Evolutionary conservation across 2,329 filamentous ascomycete species (phyloP).

Genomic region (Fusarium miscanthi): DNA sequence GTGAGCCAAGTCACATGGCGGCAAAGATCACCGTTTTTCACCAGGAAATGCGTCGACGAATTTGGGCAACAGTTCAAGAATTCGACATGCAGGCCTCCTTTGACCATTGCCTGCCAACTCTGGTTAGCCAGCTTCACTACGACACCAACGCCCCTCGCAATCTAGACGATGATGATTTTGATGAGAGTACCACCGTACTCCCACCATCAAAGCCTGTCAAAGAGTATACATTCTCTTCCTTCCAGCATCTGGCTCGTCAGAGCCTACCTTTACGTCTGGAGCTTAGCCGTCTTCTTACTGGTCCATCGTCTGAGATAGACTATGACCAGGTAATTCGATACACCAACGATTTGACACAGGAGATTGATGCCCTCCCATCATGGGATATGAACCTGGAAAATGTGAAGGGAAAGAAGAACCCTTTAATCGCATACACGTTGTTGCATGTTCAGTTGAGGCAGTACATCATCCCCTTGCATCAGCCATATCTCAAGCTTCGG

Average conservation of each 20-base stretch:
- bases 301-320: constrained; percentile 65
- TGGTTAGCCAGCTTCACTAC: constrained; percentile 67
- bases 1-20: constrained; percentile 66
- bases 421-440: constrained; percentile 68
- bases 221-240: constrained; percentile 69
- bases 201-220: constrained; percentile 62
- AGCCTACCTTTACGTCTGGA: constrained; percentile 67
- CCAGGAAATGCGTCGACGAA: constrained; percentile 69
- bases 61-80: constrained; percentile 71
- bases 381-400: constrained; percentile 59
- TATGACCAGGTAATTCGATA: constrained; percentile 72
- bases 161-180: constrained; percentile 68
- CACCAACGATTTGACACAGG: constrained; percentile 69
- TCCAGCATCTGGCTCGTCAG: constrained; percentile 67
- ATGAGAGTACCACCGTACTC: constrained; percentile 62
- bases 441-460: constrained; percentile 70
- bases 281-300: constrained; percentile 66
- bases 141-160: constrained; percentile 67
- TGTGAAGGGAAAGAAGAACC: constrained; percentile 60
- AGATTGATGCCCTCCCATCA: constrained; percentile 68
- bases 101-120: constrained; percentile 68
- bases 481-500: constrained; percentile 69
- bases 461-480: constrained; percentile 71
- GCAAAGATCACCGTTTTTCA: constrained; percentile 68
- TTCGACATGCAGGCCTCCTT: constrained; percentile 72